Evolutionary conservation across 1,284 basidiomycete species (phyloP), one percentile per base, ranked within the genome.

Genomic region (Coniophora puteana): DNA sequence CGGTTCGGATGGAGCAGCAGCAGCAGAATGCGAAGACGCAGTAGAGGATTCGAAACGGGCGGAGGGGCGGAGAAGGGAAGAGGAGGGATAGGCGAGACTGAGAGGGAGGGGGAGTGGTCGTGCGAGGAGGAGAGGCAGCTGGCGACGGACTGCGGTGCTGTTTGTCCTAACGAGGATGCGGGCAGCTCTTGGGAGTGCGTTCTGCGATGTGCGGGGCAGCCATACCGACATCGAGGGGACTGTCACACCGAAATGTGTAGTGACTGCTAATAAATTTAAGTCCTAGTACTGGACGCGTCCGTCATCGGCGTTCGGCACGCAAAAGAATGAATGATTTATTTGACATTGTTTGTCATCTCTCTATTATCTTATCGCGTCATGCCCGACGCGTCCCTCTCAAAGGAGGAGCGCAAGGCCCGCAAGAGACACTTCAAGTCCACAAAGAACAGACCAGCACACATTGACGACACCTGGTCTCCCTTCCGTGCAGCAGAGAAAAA

Each of bases 401-500:
- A n/a, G n/a, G n/a, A n/a, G n/a, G n/a, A n/a, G n/a, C n/a, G n/a
- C n/a, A n/a, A 80, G 54, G 83, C 84, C 0, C 67, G 69, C 14
- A 67, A 72, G 41, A 74, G 71, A 36, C 71, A 77, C 57, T 51
- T 67, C 43, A 86, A 78, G 58, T 71, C 80, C 0, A 81, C 74
- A n/a, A 76, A 65, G 45, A 74, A 78, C 52, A 69, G 75, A 51
- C 59, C 61, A 5, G 51, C 52, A 1, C 61, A 68, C 18, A 47
- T 65, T 7, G 72, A 78, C 16, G 50, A 60, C 12, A 69, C 72
- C 37, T 86, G 83, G 80, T 78, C 86, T 0, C 71, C 81, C 0
- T 90, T 90, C 56, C 71, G 88, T 52, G 71, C 71, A 0, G 78
- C 79, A 25, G 88, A 90, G 61, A 90, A 90, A 61, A 74, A 68